These are phyloP conservation scores for Termitomyces sp. DNA, from an alignment of 768 basidiomycete genomes.

Conservation along the genomic window DNA sequence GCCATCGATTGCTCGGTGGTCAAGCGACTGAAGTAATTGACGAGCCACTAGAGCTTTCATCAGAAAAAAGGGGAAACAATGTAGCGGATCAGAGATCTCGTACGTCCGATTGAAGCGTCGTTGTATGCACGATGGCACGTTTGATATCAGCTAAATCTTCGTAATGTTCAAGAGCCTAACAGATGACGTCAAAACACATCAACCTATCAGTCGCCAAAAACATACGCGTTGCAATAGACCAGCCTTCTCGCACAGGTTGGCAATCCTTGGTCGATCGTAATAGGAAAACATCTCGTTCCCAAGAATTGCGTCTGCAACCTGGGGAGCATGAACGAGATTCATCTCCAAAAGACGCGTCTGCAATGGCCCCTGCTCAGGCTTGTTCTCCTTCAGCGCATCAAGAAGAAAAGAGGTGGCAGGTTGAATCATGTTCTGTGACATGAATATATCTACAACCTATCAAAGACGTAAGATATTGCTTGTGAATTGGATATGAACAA, in stretches of 20 bases:
- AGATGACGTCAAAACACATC: neutral
- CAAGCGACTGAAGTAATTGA: conserved; percentile 93
- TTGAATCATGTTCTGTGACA: conserved; percentile 99
- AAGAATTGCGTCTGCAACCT: conserved; percentile 97
- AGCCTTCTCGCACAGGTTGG: conserved; percentile 98
- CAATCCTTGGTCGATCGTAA: conserved; percentile 94
- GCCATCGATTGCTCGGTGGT: conserved; percentile 97
- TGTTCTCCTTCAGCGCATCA: conserved; percentile 97
- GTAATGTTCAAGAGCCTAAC: conserved; percentile 95
- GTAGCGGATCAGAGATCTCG: conserved; percentile 18
- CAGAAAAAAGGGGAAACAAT: conserved; percentile 1
- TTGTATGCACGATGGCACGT: conserved; percentile 92
- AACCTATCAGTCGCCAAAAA: conserved; percentile 5
- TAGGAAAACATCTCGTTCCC: conserved; percentile 98
- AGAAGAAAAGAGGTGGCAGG: conserved; percentile 97
- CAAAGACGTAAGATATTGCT: neutral
- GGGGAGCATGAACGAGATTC: conserved; percentile 96
- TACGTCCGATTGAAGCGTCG: conserved; percentile 79
- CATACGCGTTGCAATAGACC: conserved; percentile 88
- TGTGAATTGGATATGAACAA: neutral
- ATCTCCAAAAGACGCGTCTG: conserved; percentile 97
- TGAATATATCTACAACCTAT: conserved; percentile 96
- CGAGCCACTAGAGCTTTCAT: conserved; percentile 67
- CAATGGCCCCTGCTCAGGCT: conserved; percentile 91
- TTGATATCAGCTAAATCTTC: conserved; percentile 99